Evolutionary conservation across 257 asterid genomes (phyloP).

Genomic region (Solanum peruvianum): DNA sequence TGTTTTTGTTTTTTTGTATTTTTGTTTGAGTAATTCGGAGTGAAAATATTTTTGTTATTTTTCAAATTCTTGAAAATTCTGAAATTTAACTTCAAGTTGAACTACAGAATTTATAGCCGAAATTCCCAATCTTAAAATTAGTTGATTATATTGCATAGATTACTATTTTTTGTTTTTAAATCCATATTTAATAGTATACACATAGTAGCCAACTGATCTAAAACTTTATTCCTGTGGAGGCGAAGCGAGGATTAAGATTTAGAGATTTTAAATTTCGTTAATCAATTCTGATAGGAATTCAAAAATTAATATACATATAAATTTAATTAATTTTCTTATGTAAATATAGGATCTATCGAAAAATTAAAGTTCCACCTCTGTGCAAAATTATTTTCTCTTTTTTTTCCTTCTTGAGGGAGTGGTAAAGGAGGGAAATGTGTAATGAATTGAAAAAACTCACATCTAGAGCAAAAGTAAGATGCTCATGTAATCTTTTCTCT

Average conservation of each 20-base stretch:
- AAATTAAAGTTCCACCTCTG: no score
- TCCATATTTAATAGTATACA: background rate
- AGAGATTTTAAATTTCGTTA: no score
- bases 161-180: background rate
- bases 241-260: no score
- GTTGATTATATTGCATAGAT: background rate
- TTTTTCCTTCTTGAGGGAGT: background rate
- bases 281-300: no score
- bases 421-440: background rate
- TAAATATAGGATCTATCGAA: no score
- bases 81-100: no score
- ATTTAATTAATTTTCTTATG: no score
- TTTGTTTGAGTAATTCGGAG: background rate
- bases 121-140: background rate
- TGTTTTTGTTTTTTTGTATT: no score
- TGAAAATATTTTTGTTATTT: no score
- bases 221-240: rapidly evolving
- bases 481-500: background rate
- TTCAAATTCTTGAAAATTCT: no score
- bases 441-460: background rate
- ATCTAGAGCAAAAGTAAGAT: background rate
- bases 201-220: background rate
- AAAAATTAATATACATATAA: no score
- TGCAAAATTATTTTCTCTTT: background rate
- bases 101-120: background rate